phyloP scores from a whole-genome alignment of 2,329 filamentous ascomycete genomes.

The Fonsecaea monophora region DNA sequence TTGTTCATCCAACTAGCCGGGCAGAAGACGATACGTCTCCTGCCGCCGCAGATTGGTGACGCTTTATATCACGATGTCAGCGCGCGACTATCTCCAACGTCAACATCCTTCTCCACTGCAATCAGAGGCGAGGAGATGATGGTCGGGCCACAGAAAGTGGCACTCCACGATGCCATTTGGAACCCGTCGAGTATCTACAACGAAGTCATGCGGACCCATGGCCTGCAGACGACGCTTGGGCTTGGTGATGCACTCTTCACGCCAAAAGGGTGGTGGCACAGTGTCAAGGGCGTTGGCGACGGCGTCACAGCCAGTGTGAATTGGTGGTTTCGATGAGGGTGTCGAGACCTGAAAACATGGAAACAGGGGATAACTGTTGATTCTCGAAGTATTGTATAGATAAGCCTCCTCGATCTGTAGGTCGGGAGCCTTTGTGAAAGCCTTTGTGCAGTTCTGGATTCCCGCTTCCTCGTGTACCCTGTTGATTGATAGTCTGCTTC shows the following conservation, averaged over 20 bases:
- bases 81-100: constrained; percentile 39
- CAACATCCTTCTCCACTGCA: constrained; percentile 47
- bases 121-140: constrained; percentile 91
- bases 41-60: constrained; percentile 69
- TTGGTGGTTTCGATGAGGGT: constrained; percentile 76
- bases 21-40: constrained; percentile 73
- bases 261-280: constrained; percentile 87
- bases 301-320: constrained; percentile 70
- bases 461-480: not conserved
- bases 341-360: not conserved
- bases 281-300: constrained; percentile 69
- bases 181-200: constrained; percentile 21
- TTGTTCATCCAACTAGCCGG: constrained; percentile 83
- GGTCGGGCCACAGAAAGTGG: constrained; percentile 72
- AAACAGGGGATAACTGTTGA: not conserved
- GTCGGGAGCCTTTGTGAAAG: too few relatives aligned
- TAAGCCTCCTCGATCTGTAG: too few relatives aligned
- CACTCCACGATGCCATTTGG: constrained; percentile 77
- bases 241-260: constrained; percentile 78
- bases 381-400: too few relatives aligned
- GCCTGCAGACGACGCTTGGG: constrained; percentile 63
- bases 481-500: not conserved
- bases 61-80: constrained; percentile 66
- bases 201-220: constrained; percentile 40
- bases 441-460: too few relatives aligned